phyloP scores from a whole-genome alignment of 306 rosid species.

The Lathyrus tuberosus region DNA sequence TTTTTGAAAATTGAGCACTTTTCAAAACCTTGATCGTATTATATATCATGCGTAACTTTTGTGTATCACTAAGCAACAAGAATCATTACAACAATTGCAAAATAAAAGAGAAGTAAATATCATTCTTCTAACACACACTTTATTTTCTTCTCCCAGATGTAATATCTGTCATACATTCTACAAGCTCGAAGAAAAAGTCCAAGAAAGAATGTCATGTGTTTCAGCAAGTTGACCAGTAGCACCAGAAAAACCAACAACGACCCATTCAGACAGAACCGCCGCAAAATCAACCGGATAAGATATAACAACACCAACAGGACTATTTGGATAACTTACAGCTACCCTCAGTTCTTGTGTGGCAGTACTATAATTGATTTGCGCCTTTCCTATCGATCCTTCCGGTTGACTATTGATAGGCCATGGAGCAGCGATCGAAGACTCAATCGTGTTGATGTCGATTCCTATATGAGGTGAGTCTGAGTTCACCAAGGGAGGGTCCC shows the following conservation, averaged over 20 bases:
- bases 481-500: conserved; percentile 21
- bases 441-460: conserved; percentile 43
- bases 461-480: conserved; percentile 46
- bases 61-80: background rate
- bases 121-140: background rate
- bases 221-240: conserved; percentile 41
- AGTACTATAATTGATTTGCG: conserved; percentile 22
- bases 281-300: conserved; percentile 12
- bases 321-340: conserved; percentile 17
- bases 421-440: background rate
- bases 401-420: conserved; percentile 31
- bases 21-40: too few species aligned
- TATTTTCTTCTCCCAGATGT: background rate
- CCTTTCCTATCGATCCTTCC: conserved; percentile 24
- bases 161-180: too few species aligned
- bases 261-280: conserved; percentile 24
- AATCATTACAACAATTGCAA: conserved; percentile 6
- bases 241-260: conserved; percentile 36
- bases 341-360: background rate
- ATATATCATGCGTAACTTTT: too few species aligned
- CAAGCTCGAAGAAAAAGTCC: conserved; percentile 33
- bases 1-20: too few species aligned
- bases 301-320: background rate
- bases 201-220: conserved; percentile 44
- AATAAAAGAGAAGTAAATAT: background rate